Evolutionary conservation across 2,329 filamentous ascomycete genomes (phyloP), one percentile per base, ranked within the genome.

Genomic region (Clathrospora elynae): DNA sequence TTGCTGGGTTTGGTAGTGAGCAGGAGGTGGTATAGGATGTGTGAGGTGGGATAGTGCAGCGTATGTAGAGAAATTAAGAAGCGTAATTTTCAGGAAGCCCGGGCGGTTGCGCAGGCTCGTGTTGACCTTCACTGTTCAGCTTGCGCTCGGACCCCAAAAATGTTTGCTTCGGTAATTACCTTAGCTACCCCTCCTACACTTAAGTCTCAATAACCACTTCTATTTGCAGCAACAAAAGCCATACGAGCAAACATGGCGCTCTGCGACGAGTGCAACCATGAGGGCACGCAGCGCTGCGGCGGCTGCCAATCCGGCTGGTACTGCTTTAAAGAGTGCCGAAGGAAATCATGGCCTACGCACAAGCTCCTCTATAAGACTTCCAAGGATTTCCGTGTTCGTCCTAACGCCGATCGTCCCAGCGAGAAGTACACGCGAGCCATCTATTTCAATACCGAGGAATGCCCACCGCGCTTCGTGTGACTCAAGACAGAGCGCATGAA

Each of bases 1-100:
- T 51, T 6, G 49, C 40, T 2, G 60, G 57, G 1, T 62, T 49
- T 36, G 57, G 55, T 6, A 35, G 41, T 2, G 9, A 13, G n/a
- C 26, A 26, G n/a, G 9, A 5, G 14, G 9, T 14, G 20, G 10
- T 10, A 10, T 23, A 23, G 6, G 20, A 23, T n/a, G 20, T 35
- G 20, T 35, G 10, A 26, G 24, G 12, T 11, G 5, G 7, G 11
- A 6, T 13, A 11, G 12, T 9, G 12, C 6, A 10, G 14, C 13
- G 6, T 28, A 12, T 19, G 2, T 26, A 11, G 12, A n/a, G 20
- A 10, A 23, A 6, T 6, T 6, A 23, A 23, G n/a, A n/a, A n/a
- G n/a, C n/a, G n/a, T n/a, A n/a, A n/a, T n/a, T n/a, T n/a, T n/a
- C n/a, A n/a, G n/a, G n/a, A n/a, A n/a, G n/a, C n/a, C n/a, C n/a